Evolutionary conservation across 139 green algal species (phyloP).

Genomic region (Haematococcus lacustris): DNA sequence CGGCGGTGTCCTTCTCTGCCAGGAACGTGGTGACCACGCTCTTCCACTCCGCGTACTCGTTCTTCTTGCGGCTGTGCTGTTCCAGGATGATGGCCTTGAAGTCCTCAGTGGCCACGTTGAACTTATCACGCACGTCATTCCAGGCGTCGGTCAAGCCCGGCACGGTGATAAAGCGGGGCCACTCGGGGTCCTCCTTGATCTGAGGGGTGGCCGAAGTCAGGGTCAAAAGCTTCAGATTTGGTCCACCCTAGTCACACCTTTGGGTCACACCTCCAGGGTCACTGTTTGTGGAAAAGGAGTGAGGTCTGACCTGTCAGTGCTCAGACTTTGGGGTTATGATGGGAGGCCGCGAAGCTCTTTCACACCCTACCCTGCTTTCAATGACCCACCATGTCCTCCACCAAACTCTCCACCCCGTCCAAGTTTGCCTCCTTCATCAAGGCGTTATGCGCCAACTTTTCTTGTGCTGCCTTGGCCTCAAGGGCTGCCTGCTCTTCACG

Average conservation of each 20-base stretch:
- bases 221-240: not conserved
- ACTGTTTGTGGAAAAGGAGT: not conserved
- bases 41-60: constrained; percentile 47
- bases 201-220: not conserved
- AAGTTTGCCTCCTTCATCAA: constrained; percentile 64
- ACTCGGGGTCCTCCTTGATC: constrained; percentile 54
- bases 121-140: constrained; percentile 64
- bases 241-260: not conserved
- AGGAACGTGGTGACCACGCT: constrained; percentile 21
- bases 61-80: constrained; percentile 56
- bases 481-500: constrained; percentile 52
- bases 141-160: constrained; percentile 55
- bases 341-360: not conserved
- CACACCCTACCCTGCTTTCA: not conserved
- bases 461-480: constrained; percentile 38
- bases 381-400: constrained; percentile 58
- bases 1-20: constrained; percentile 23
- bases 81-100: constrained; percentile 61
- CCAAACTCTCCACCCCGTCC: constrained; percentile 54
- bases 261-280: not conserved
- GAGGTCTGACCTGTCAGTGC: not conserved
- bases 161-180: constrained; percentile 31
- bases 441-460: constrained; percentile 35
- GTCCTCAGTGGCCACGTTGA: constrained; percentile 53
- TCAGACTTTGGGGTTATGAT: not conserved